phyloP scores from a whole-genome alignment of 371 early-diverging fungal species.

The Rhizomucor pusillus region DNA sequence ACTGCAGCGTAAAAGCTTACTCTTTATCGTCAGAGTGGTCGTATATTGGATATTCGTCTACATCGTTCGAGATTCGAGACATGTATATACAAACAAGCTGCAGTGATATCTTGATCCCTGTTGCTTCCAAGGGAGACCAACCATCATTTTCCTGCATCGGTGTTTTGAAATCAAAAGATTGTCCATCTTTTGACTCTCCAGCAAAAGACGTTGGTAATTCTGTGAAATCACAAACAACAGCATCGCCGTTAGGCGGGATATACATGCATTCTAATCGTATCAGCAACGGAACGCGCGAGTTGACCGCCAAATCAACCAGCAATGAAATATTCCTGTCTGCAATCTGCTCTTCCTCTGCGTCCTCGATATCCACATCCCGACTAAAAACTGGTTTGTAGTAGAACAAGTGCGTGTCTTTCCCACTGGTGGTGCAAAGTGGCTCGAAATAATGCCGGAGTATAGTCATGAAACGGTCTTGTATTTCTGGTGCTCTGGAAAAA shows the following conservation, averaged over 20 bases:
- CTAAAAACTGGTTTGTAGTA: slow-evolving; percentile 62
- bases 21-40: slow-evolving; percentile 8
- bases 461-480: slow-evolving; percentile 46
- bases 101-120: slow-evolving; percentile 55
- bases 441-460: slow-evolving; percentile 66
- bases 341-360: slow-evolving; percentile 3
- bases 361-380: background rate
- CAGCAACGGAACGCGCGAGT: slow-evolving; percentile 55
- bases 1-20: slow-evolving; percentile 4
- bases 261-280: slow-evolving; percentile 63
- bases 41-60: slow-evolving; percentile 4
- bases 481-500: slow-evolving; percentile 10
- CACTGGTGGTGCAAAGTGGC: slow-evolving; percentile 41
- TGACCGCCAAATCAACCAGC: slow-evolving; percentile 47
- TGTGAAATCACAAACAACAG: background rate
- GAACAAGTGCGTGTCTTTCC: slow-evolving; percentile 44
- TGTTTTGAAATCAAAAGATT: slow-evolving; percentile 50
- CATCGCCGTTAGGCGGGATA: slow-evolving; percentile 19
- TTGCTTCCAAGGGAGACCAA: slow-evolving; percentile 53
- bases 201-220: slow-evolving; percentile 57
- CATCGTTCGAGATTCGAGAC: slow-evolving; percentile 38
- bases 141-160: slow-evolving; percentile 37
- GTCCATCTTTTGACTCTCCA: slow-evolving; percentile 24
- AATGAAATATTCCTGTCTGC: slow-evolving; percentile 34
- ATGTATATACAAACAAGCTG: slow-evolving; percentile 64